Base-by-base conservation (phyloP, 306 rosid species). In the Citrullus mucosospermus region DNA sequence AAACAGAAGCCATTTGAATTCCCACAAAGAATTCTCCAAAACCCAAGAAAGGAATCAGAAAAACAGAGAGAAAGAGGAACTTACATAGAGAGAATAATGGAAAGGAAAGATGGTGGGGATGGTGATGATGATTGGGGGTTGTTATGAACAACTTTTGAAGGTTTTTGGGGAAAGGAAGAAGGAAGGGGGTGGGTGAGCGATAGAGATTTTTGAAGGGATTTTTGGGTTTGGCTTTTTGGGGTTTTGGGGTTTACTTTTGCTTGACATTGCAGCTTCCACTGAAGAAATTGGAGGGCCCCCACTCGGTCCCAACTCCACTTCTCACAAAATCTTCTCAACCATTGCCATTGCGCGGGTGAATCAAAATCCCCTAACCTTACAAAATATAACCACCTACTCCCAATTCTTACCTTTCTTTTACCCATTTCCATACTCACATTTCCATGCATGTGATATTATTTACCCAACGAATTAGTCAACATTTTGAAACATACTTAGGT, bases 231-330 rank as follows among this genome's bases (percentile, higher is more conserved):
- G 61, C 61, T 57, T 57, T 57, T 59, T 15, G 14, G 73, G 73
- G 22, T 63, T 63, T 36, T 16, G 17, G 28, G 43, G 59, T 54
- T 83, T 84, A 79, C 84, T 81, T 88, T 88, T 78, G 88, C 89
- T 85, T 88, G 89, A 83, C 88, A 84, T 81, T 82, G 83, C 90
- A 89, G 84, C 86, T 85, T 91, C 90, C 89, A 86, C 85, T 81
- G n/a, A 71, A 44, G 79, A 36, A 63, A 84, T 82, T 81, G 84
- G 81, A 82, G 91, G 88, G 88, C 51, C 90, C 86, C 91, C 85
- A 78, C 84, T 69, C 80, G 78, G 46, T 82, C 87, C 81, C 63
- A 80, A 61, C 82, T 46, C 43, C 34, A 44, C n/a, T n/a, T 34
- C 16, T 44, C 2, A 22, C 4, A 2, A 13, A 62, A 14, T 6